These are phyloP conservation scores for Fraxinus greggii DNA, from an alignment of 305 asterid species.

Conservation along the genomic window DNA sequence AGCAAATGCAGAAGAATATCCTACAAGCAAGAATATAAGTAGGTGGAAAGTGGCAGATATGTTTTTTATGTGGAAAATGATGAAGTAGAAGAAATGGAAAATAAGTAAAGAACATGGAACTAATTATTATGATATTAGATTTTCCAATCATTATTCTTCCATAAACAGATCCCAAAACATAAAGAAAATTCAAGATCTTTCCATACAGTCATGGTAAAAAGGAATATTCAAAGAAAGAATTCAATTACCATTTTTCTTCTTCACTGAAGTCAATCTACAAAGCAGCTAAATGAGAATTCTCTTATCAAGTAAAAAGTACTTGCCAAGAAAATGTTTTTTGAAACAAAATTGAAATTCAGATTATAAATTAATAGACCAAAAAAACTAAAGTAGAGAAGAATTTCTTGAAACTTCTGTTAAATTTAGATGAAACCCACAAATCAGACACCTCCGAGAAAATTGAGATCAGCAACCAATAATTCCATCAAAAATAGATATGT, in stretches of 20 bases:
- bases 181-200: constrained; percentile 35
- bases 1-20: constrained; percentile 4
- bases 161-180: constrained; percentile 37
- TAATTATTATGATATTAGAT: constrained; percentile 41
- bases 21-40: constrained; percentile 14
- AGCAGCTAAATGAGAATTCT: constrained; percentile 9
- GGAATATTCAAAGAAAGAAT: constrained; percentile 17
- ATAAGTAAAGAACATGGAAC: constrained; percentile 53
- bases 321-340: neutral
- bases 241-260: constrained; percentile 10
- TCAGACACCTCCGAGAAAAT: neutral
- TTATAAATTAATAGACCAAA: neutral
- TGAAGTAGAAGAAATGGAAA: constrained; percentile 26
- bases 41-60: constrained; percentile 32
- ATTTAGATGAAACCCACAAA: neutral
- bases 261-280: constrained; percentile 2
- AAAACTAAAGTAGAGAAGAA: neutral
- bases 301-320: neutral
- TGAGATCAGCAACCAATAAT: neutral
- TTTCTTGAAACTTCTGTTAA: neutral
- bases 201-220: constrained; percentile 20
- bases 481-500: neutral
- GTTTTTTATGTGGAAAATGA: constrained; percentile 30
- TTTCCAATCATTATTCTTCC: constrained; percentile 32
- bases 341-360: neutral